A percentile compares a stretch with the other conserved stretches of the same genome.
These are phyloP conservation scores for Blastobotrys robertii DNA, from an alignment of 805 yeast species.

Conservation along the genomic window DNA sequence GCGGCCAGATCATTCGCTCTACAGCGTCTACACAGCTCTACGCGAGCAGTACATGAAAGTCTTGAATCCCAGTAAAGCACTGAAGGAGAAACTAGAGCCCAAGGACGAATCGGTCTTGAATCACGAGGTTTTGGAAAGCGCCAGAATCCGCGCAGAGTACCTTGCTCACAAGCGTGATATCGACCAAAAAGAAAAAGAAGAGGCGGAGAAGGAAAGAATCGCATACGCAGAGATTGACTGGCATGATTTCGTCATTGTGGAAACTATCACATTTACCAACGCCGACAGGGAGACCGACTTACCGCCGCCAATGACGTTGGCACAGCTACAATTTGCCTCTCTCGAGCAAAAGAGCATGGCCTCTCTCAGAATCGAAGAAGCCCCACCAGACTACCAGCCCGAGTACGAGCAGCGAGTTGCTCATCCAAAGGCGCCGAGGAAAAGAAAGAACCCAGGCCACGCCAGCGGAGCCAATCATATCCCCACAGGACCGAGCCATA, in stretches of 20 bases:
- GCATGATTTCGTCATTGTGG: constrained; percentile 71
- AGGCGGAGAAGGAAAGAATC: constrained; percentile 34
- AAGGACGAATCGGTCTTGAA: constrained; percentile 25
- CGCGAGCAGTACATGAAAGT: constrained; percentile 46
- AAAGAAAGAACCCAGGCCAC: neutral
- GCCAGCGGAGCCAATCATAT: neutral
- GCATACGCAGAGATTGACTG: constrained; percentile 76
- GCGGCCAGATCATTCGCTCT: constrained; percentile 47
- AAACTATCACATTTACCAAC: constrained; percentile 54
- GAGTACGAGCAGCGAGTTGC: constrained; percentile 5
- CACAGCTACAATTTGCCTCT: constrained; percentile 53
- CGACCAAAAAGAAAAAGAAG: constrained; percentile 28
- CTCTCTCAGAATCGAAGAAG: constrained; percentile 31
- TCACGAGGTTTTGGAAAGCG: constrained; percentile 34
- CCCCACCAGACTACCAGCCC: constrained; percentile 32
- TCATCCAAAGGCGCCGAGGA: neutral
- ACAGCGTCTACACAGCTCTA: constrained; percentile 40
- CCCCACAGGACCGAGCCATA: neutral
- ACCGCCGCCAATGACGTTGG: constrained; percentile 40
- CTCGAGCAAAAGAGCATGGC: constrained; percentile 40
- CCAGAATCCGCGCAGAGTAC: constrained; percentile 50
- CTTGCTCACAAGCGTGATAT: constrained; percentile 30
- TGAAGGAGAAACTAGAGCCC: constrained; percentile 16
- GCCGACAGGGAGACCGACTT: constrained; percentile 39
- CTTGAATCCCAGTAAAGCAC: constrained; percentile 21